Evolutionary conservation across 2,329 filamentous ascomycete species (phyloP).

Genomic region (Fusarium nelsonii): DNA sequence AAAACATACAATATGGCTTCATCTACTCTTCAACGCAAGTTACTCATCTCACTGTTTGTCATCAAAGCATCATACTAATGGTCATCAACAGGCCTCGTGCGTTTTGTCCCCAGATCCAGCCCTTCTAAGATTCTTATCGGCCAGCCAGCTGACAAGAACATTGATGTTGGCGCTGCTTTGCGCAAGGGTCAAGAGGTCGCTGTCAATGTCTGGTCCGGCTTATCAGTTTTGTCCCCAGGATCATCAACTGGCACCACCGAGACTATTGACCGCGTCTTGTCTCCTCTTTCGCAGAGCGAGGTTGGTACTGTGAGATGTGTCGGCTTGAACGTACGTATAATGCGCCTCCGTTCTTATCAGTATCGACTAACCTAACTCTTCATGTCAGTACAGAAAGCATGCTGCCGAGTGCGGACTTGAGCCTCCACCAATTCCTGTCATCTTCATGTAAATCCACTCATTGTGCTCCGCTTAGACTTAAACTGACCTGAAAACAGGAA

Average conservation of each 20-base stretch:
- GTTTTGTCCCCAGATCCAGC: constrained; percentile 67
- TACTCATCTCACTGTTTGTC: background rate
- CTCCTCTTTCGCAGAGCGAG: constrained; percentile 52
- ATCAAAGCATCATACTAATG: background rate
- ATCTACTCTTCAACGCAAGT: constrained; percentile 41
- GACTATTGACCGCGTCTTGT: constrained; percentile 62
- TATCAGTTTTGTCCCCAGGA: constrained; percentile 68
- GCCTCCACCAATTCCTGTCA: constrained; percentile 66
- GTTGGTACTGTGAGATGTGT: constrained; percentile 70
- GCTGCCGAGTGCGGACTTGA: constrained; percentile 63
- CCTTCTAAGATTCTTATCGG: constrained; percentile 65
- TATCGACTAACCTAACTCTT: constrained; percentile 15
- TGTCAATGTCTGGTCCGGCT: constrained; percentile 68
- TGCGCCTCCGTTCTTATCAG: too few species aligned
- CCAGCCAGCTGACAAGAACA: constrained; percentile 63
- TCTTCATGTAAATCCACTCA: constrained; percentile 61
- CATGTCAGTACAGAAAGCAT: constrained; percentile 52
- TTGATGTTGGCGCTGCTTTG: constrained; percentile 70
- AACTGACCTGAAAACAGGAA: constrained; percentile 53
- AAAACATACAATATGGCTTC: constrained; percentile 33
- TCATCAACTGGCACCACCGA: constrained; percentile 61
- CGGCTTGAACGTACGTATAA: constrained; percentile 63
- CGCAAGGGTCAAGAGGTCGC: constrained; percentile 67
- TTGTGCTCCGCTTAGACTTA: too few species aligned
- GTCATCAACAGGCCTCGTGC: constrained; percentile 64